Base-by-base conservation (phyloP, 1,284 basidiomycete genomes). In the Ustilago trichophora region DNA sequence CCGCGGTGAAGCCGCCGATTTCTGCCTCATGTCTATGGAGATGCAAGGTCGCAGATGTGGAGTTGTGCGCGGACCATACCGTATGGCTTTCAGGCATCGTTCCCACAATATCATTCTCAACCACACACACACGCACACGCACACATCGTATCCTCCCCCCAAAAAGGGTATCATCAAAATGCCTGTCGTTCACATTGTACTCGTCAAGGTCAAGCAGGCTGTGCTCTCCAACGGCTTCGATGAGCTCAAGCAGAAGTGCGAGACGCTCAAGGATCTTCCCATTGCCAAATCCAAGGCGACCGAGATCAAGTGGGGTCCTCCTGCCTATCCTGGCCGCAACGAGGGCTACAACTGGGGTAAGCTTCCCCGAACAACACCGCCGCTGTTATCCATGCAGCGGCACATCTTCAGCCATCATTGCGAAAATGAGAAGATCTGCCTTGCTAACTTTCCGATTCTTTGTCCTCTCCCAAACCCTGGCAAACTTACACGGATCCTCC, bases 301-400 rank as follows among this genome's bases (percentile, higher is more conserved):
- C 24, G 62, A 73, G 53, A 41, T 75, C 57, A 71, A 69, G 42
- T 74, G 73, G 66, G 73, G 75, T 3, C 73, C 71, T 11, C 75
- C 75, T 19, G 58, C 53, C 9, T 77, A 72, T 51, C 65, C 71
- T 29, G 58, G 54, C 6, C 70, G 75, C 27, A 54, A 69, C 48
- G 62, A 77, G 27, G 75, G 75, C 42, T 77, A 67, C 59, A 73
- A 77, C 55, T 77, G 67, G 67, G 67, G 67, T 70, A 33, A 65
- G 67, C 48, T n/a, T n/a, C n/a, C n/a, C n/a, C n/a, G n/a, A n/a
- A n/a, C n/a, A n/a, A n/a, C n/a, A n/a, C n/a, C n/a, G n/a, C n/a
- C n/a, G n/a, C n/a, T n/a, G n/a, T n/a, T n/a, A n/a, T n/a, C n/a
- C n/a, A 29, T 49, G 47, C 31, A 40, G 21, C 41, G 41, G 35